Percentiles rank a stretch among this genome's conserved stretches.
Conservation (phyloP, 257 asterid species). For the Hygrophila difformis region DNA sequence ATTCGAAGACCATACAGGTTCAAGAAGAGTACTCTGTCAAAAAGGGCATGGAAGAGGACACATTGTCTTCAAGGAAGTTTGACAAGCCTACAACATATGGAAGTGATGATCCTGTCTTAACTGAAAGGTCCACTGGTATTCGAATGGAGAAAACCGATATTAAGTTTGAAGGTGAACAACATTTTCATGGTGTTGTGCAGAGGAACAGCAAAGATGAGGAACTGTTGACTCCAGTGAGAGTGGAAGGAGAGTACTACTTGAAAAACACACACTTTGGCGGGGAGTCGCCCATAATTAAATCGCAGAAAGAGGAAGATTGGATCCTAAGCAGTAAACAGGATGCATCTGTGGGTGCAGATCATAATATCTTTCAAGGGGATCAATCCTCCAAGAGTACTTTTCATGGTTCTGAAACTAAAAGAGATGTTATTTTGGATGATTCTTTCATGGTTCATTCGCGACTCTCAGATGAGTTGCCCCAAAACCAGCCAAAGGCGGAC, state of each 20-base stretch:
- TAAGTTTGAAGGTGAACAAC: constrained; percentile 30
- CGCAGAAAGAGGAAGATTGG: constrained; percentile 53
- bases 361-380: constrained; percentile 24
- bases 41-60: constrained; percentile 22
- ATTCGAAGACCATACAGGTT: constrained; percentile 17
- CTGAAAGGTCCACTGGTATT: constrained; percentile 23
- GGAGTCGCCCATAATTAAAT: constrained; percentile 32
- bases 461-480: constrained; percentile 15
- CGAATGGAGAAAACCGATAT: constrained; percentile 12
- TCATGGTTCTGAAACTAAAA: constrained; percentile 24
- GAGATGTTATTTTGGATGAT: constrained; percentile 46
- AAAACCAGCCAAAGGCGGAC: constrained; percentile 35
- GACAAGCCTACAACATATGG: constrained; percentile 27
- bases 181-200: constrained; percentile 22
- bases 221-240: constrained; percentile 29
- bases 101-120: constrained; percentile 40
- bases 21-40: constrained; percentile 21
- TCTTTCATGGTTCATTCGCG: constrained; percentile 59
- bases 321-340: constrained; percentile 23
- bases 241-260: constrained; percentile 20
- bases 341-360: constrained; percentile 17
- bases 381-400: constrained; percentile 24
- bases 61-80: constrained; percentile 13
- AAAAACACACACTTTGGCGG: constrained; percentile 23
- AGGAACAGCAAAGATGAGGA: constrained; percentile 41